Evolutionary conservation across 1,139 yeast species (phyloP).

Genomic region (Blastobotrys petasosporus): DNA sequence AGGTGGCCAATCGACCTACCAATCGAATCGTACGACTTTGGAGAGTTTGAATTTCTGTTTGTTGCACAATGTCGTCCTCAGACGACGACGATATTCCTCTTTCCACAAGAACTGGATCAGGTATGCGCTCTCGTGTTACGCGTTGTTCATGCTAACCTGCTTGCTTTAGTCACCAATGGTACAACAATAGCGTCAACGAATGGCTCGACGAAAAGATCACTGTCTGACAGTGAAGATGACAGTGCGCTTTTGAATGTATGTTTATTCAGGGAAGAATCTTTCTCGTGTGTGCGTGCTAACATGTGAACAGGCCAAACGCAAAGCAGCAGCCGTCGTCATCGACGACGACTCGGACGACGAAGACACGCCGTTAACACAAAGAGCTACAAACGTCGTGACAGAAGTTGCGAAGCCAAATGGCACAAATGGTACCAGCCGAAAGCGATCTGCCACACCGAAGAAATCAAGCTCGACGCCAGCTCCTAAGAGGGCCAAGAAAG

Average conservation of each 20-base stretch:
- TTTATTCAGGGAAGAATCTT: not conserved
- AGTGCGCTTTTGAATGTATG: not conserved
- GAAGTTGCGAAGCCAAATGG: not conserved
- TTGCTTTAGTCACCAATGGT: not conserved
- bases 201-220: not conserved
- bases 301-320: not conserved
- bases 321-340: not conserved
- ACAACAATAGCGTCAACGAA: not conserved
- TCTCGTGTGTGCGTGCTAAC: not conserved
- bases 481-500: conserved; percentile 13
- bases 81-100: conserved; percentile 15
- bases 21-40: too few species aligned
- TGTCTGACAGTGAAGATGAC: conserved; percentile 6
- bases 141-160: not conserved
- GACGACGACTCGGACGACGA: conserved; percentile 6
- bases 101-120: conserved; percentile 3
- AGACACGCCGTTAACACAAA: conserved; percentile 3
- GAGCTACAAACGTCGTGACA: not conserved
- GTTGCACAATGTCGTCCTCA: conserved; percentile 3
- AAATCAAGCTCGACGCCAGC: not conserved
- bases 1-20: too few species aligned
- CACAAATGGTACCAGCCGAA: not conserved
- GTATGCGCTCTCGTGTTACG: not conserved
- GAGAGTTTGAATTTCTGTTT: too few species aligned
- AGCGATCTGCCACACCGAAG: not conserved